Evolutionary conservation across 441 rosid genomes (phyloP).

Genomic region (Raphanus hybrid): DNA sequence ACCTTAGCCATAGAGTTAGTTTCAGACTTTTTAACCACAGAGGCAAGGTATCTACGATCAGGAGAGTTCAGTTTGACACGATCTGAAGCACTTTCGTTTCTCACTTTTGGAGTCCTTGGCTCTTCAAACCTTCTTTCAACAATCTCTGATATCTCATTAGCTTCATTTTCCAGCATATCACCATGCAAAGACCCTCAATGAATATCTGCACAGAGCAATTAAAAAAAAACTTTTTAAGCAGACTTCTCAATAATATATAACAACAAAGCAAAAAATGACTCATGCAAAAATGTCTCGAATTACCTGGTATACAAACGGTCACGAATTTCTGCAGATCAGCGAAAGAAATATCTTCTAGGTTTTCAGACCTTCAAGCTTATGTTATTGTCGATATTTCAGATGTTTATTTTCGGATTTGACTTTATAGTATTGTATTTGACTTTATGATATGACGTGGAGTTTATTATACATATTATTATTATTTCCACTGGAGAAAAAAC

Average conservation of each 20-base stretch:
- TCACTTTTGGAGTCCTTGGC: not conserved
- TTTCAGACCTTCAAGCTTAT: no score
- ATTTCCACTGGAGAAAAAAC: no score
- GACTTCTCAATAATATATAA: not conserved
- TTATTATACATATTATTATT: no score
- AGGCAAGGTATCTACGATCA: not conserved
- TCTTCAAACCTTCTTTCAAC: not conserved
- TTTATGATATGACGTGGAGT: no score
- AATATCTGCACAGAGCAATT: not conserved
- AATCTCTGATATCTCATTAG: not conserved
- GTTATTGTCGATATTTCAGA: no score
- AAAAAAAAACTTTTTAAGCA: not conserved
- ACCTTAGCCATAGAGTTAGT: not conserved
- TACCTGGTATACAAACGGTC: not conserved
- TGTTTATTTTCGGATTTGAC: no score
- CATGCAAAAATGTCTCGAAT: not conserved
- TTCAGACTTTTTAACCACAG: not conserved
- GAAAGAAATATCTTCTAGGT: not conserved
- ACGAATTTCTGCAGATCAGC: not conserved
- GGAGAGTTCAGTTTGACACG: not conserved
- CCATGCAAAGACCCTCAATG: not conserved
- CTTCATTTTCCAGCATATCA: not conserved
- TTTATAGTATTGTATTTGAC: no score
- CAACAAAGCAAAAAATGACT: not conserved
- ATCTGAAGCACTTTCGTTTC: not conserved